A percentile compares a stretch with the other conserved stretches of the same genome.
Evolutionary conservation across 129 eudicot species (phyloP).

Genomic region (Pseudognaphalium luteoalbum): DNA sequence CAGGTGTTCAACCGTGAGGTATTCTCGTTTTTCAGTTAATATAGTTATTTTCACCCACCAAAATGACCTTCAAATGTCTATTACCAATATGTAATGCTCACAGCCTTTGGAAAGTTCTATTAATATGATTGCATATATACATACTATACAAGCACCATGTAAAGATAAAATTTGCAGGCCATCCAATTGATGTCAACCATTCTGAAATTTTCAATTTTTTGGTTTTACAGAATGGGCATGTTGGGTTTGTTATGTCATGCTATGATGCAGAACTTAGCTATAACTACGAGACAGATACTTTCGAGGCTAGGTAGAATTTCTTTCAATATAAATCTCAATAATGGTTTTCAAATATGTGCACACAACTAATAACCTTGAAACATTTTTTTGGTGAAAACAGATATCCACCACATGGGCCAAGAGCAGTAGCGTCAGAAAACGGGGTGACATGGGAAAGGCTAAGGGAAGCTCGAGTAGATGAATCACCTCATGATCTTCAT

Average conservation of each 20-base stretch:
- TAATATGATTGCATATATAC: no score
- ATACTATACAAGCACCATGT: background rate
- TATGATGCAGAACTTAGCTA: slow-evolving; percentile 78
- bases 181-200: background rate
- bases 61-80: background rate
- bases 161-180: background rate
- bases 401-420: slow-evolving; percentile 80
- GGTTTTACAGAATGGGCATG: slow-evolving; percentile 66
- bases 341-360: background rate
- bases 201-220: background rate
- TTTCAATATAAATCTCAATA: background rate
- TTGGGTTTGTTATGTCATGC: slow-evolving; percentile 80
- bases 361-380: background rate
- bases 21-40: slow-evolving; percentile 9
- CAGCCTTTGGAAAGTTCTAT: no score
- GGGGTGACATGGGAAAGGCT: slow-evolving; percentile 75
- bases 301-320: slow-evolving; percentile 63
- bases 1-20: slow-evolving; percentile 88
- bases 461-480: slow-evolving; percentile 59
- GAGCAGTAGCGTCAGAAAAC: slow-evolving; percentile 51
- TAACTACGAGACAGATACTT: slow-evolving; percentile 60
- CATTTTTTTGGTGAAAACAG: slow-evolving; percentile 27
- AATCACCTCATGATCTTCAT: slow-evolving; percentile 60
- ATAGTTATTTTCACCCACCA: background rate
- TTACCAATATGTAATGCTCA: no score